These are phyloP conservation scores for Aspergillus puulaauensis DNA, from an alignment of 2,329 filamentous ascomycete species.

Conservation along the genomic window DNA sequence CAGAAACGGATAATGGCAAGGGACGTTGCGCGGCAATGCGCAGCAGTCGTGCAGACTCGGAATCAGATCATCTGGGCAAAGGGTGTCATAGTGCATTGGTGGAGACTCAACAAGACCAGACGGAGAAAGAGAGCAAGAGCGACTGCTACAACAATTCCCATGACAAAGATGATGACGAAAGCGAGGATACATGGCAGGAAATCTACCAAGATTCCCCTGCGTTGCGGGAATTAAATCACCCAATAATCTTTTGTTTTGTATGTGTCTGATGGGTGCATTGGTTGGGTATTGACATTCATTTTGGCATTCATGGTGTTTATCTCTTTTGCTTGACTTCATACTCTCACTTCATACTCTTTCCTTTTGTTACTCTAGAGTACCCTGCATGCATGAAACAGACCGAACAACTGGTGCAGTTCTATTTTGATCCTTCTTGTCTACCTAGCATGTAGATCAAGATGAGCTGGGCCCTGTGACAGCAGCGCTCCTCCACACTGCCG, in stretches of 20 bases:
- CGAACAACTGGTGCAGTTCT: not conserved
- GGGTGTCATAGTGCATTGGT: constrained; percentile 34
- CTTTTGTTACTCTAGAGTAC: not conserved
- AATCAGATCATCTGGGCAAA: constrained; percentile 44
- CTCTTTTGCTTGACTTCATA: not conserved
- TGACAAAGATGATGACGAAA: not conserved
- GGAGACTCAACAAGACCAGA: constrained; percentile 26
- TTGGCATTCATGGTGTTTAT: not conserved
- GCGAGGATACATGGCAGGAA: not conserved
- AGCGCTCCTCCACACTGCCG: too few species aligned
- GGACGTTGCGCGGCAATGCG: constrained; percentile 40
- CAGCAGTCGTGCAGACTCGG: constrained; percentile 46
- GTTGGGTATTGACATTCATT: not conserved
- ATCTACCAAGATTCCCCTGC: not conserved
- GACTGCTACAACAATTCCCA: not conserved
- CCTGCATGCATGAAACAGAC: not conserved
- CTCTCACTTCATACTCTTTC: not conserved
- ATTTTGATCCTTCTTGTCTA: not conserved
- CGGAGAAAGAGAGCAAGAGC: constrained; percentile 6
- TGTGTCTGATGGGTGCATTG: not conserved
- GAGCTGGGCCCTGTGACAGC: not conserved
- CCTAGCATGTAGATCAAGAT: not conserved
- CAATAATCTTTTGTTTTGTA: not conserved
- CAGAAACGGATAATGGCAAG: constrained; percentile 23
- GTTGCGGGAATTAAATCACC: not conserved